These are phyloP conservation scores for Berkeleyomyces rouxiae DNA, from an alignment of 2,329 filamentous ascomycete species.

Conservation along the genomic window DNA sequence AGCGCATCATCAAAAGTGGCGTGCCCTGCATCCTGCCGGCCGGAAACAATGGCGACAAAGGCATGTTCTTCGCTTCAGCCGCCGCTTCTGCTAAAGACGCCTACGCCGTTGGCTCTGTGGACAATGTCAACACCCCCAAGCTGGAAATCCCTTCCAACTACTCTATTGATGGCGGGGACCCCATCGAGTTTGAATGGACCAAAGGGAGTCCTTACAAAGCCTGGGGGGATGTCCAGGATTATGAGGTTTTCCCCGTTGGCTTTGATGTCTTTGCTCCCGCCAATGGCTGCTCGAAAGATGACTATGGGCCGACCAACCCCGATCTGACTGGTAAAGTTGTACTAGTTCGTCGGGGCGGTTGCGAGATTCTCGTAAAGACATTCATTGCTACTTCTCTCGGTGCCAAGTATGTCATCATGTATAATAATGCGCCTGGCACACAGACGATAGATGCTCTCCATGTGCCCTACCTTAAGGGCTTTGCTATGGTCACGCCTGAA, in stretches of 20 bases:
- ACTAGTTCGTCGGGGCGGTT: conserved; percentile 41
- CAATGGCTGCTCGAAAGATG: conserved; percentile 34
- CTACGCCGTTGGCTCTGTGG: conserved; percentile 32
- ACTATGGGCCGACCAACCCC: conserved; percentile 25
- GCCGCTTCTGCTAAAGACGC: conserved; percentile 32
- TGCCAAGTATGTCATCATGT: conserved; percentile 44
- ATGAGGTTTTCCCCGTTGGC: conserved; percentile 33
- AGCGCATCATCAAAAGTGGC: conserved; percentile 35
- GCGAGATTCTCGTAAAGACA: conserved; percentile 38
- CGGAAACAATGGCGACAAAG: conserved; percentile 31
- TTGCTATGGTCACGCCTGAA: conserved; percentile 26
- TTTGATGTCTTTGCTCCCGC: conserved; percentile 31
- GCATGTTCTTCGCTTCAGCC: conserved; percentile 31
- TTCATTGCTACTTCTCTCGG: conserved; percentile 35
- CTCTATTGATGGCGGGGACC: conserved; percentile 22
- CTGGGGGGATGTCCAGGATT: conserved; percentile 27
- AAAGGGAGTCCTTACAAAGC: conserved; percentile 23
- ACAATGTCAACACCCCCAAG: conserved; percentile 28
- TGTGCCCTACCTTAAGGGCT: conserved; percentile 22
- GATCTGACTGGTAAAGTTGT: conserved; percentile 37
- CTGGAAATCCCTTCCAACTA: conserved; percentile 29
- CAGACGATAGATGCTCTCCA: conserved; percentile 20
- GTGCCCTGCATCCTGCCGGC: conserved; percentile 36
- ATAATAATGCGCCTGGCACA: conserved; percentile 34
- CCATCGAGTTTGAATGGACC: conserved; percentile 27